Percentiles rank a stretch among this genome's conserved stretches.
phyloP scores from a whole-genome alignment of 495 filamentous ascomycete genomes.

The Echria macrotheca region DNA sequence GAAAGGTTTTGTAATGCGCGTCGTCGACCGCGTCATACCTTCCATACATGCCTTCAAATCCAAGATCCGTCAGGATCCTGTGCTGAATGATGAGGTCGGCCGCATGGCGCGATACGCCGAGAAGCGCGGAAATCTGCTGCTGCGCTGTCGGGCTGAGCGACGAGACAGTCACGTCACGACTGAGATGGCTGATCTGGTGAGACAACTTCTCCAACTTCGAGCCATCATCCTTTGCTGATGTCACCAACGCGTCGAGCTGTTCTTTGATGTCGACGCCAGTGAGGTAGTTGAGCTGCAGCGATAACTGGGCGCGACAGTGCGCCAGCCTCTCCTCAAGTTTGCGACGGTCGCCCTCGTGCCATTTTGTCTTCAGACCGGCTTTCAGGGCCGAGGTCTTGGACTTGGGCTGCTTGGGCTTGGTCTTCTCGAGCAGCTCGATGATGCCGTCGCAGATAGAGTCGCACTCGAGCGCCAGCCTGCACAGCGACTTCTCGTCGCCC shows the following conservation, averaged over 20 bases:
- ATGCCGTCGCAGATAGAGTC: constrained; percentile 15
- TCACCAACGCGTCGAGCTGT: not conserved
- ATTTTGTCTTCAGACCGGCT: constrained; percentile 17
- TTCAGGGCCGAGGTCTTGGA: constrained; percentile 16
- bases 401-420: constrained; percentile 20
- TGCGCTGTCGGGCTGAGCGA: constrained; percentile 1
- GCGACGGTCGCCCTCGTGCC: constrained; percentile 15
- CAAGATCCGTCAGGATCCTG: constrained; percentile 13
- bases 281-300: constrained; percentile 1
- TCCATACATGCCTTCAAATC: constrained; percentile 20
- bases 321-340: constrained; percentile 21
- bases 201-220: not conserved
- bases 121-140: constrained; percentile 6
- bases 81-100: not conserved
- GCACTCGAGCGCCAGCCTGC: constrained; percentile 18
- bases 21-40: constrained; percentile 9
- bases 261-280: not conserved
- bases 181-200: not conserved
- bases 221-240: not conserved
- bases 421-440: constrained; percentile 15
- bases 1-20: constrained; percentile 8
- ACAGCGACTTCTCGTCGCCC: constrained; percentile 24
- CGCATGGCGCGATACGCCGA: not conserved
- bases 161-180: not conserved
- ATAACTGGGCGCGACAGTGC: constrained; percentile 8